phyloP scores from a whole-genome alignment of 345 rosid genomes.

The Eucalyptus rudis region DNA sequence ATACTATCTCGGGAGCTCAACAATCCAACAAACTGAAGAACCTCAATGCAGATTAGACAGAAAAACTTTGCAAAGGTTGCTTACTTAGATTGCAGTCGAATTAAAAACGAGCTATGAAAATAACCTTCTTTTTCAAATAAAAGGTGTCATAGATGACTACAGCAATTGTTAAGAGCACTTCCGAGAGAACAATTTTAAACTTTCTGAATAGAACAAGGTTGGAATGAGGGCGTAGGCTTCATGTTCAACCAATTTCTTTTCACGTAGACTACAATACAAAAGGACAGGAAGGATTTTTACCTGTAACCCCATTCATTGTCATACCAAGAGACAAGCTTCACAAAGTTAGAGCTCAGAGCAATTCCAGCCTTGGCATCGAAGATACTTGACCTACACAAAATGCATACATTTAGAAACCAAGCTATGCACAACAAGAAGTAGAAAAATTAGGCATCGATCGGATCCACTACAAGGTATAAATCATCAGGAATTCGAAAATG shows the following conservation, averaged over 20 bases:
- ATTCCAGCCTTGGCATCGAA: slow-evolving; percentile 46
- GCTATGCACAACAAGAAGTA: not conserved
- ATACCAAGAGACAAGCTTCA: slow-evolving; percentile 30
- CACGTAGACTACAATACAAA: not conserved
- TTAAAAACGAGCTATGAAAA: no score
- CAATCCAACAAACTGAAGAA: no score
- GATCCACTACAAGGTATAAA: not conserved
- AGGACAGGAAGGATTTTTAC: not conserved
- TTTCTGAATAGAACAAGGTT: not conserved
- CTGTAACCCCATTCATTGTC: slow-evolving; percentile 57
- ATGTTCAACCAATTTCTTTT: not conserved
- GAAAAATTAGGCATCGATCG: not conserved
- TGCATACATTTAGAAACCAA: not conserved
- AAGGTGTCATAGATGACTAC: no score
- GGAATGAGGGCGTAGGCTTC: not conserved
- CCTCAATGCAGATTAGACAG: no score
- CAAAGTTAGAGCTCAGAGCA: not conserved
- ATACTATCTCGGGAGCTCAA: no score
- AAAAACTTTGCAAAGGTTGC: no score
- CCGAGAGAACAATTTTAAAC: not conserved
- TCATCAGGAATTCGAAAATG: not conserved
- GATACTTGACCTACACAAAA: slow-evolving; percentile 34
- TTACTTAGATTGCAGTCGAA: no score
- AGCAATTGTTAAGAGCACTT: no score
- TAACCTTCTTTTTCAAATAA: no score